A percentile compares a stretch with the other conserved stretches of the same genome.
Conservation (phyloP, 805 yeast genomes). For the Tetrapisispora arboricola region DNA sequence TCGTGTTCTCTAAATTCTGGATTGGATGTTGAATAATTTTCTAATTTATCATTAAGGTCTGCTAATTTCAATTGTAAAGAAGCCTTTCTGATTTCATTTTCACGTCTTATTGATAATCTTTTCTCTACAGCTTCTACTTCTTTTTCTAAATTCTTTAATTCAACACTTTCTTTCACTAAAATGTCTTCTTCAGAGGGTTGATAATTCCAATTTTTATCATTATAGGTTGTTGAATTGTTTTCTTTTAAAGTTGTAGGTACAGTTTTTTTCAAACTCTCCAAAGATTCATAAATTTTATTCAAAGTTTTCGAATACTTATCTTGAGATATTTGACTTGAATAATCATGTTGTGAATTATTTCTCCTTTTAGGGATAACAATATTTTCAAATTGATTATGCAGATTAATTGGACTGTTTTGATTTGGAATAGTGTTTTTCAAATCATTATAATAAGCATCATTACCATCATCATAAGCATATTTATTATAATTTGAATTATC, state of each 20-base stretch:
- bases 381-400: slow-evolving; percentile 7
- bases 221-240: neutral
- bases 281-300: slow-evolving; percentile 1
- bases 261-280: neutral
- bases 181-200: slow-evolving; percentile 28
- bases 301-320: neutral
- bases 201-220: neutral
- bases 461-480: neutral
- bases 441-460: no score
- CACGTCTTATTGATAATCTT: slow-evolving; percentile 28
- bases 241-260: neutral
- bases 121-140: slow-evolving; percentile 26
- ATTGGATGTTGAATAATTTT: slow-evolving; percentile 2
- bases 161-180: slow-evolving; percentile 27
- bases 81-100: slow-evolving; percentile 28
- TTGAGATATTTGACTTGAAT: neutral
- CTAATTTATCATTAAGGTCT: slow-evolving; percentile 20
- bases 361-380: slow-evolving; percentile 20
- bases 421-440: no score
- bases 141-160: slow-evolving; percentile 26
- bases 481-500: neutral
- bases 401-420: neutral
- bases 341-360: neutral
- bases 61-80: slow-evolving; percentile 25
- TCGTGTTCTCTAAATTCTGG: neutral